These are phyloP conservation scores for Scheffersomyces lignosus DNA, from an alignment of 805 yeast species.

Conservation along the genomic window DNA sequence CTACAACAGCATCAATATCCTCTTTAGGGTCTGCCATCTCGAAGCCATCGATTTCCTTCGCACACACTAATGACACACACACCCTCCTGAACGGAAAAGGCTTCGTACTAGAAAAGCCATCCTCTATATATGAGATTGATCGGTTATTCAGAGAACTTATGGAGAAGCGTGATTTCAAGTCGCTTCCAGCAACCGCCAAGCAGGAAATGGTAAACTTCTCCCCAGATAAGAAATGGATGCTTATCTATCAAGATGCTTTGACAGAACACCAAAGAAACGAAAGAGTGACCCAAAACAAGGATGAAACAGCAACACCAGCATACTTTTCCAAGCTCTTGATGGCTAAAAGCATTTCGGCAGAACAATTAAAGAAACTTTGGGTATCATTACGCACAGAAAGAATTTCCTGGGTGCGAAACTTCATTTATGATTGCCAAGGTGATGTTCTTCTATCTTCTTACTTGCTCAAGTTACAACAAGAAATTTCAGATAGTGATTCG, in stretches of 20 bases:
- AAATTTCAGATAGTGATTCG: conserved; percentile 28
- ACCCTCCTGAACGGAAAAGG: conserved; percentile 15
- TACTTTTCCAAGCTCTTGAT: conserved; percentile 74
- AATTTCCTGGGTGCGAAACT: conserved; percentile 72
- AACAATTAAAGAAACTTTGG: conserved; percentile 80
- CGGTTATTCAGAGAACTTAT: conserved; percentile 74
- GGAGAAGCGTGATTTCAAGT: conserved; percentile 76
- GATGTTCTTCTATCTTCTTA: conserved; percentile 71
- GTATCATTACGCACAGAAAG: conserved; percentile 92
- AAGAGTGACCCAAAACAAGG: conserved; percentile 19
- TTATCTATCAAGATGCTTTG: conserved; percentile 81
- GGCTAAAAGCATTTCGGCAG: conserved; percentile 63
- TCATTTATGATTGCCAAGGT: conserved; percentile 75
- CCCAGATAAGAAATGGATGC: conserved; percentile 84
- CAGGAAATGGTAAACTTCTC: conserved; percentile 74
- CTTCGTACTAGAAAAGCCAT: conserved; percentile 61
- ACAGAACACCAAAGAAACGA: conserved; percentile 65
- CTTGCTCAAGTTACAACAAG: conserved; percentile 49
- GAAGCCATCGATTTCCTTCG: conserved; percentile 21
- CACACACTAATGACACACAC: conserved; percentile 16
- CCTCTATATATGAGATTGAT: conserved; percentile 65
- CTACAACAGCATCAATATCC: conserved; percentile 18
- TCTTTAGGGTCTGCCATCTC: conserved; percentile 15
- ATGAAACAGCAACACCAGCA: conserved; percentile 56
- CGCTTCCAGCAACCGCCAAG: conserved; percentile 69